Evolutionary conservation across 2,329 filamentous ascomycete species (phyloP), one percentile per base, ranked within the genome.

Genomic region (Waltergamsia citrina): DNA sequence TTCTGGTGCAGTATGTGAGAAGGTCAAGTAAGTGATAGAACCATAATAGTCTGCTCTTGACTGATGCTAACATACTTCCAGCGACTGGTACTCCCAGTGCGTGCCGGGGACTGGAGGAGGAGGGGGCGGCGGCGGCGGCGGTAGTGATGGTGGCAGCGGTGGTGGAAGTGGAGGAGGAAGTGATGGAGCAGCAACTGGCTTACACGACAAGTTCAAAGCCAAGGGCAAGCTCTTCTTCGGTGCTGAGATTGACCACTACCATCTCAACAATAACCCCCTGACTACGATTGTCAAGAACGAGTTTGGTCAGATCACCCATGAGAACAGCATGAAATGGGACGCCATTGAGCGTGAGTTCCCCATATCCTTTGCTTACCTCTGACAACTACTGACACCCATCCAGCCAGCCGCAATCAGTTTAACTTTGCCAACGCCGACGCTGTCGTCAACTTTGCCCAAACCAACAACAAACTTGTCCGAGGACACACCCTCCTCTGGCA

Each of bases 301-400:
- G 52, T 82, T 81, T 41, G 76, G 77, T n/a, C 69, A 75, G 50
- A 60, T 83, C 16, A 81, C 78, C 0, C 67, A 71, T 2, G 79
- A 83, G 61, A 82, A 84, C 63, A 74, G 65, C 49, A 78, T 81
- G 70, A 82, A 83, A 57, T 83, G 77, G 77, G 73, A 80, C 44
- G 57, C 68, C 22, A 62, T 63, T n/a, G 61, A 80, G 52, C 31
- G 31, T 33, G 19, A 24, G 31, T 23, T 23, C 15, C 26, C 16
- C 15, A 12, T 30, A 16, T 16, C 3, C 7, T 21, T 24, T 15
- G 16, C 5, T 5, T 7, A 21, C 7, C 9, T 23, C 30, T 23
- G 10, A 12, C 14, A 6, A 21, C 15, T n/a, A 6, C 30, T 23
- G 30, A 23, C 30, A 17, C 10, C 25, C n/a, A 27, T 15, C 6